Base-by-base conservation (phyloP, 306 rosid genomes). In the Glycyrrhiza uralensis region DNA sequence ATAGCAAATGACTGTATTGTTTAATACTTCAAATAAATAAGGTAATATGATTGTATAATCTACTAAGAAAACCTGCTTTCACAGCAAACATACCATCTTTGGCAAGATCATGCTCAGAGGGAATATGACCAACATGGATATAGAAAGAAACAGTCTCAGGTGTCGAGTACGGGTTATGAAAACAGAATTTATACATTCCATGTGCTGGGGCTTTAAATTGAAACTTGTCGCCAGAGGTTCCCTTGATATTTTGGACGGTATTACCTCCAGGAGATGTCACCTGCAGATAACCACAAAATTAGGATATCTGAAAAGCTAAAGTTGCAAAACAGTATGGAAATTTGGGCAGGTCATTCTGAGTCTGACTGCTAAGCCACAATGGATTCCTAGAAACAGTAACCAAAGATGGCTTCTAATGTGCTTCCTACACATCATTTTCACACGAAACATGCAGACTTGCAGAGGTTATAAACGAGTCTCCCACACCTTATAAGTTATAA, bases 91-190 rank as follows among this genome's bases (percentile, higher is more conserved):
- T 76, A 95, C 97, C 99, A 76, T 95, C 97, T 77, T 95, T 95
- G 56, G 99, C 99, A 55, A 89, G 89, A 59, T 95, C 87, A 38
- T 88, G 95, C 85, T 95, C 97, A 39, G 82, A 82, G 39, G 99
- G 99, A 79, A 95, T 95, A 79, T 95, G 99, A 58, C 99, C 97
- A 55, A 91, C 89, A 71, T 95, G 99, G 24, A 95, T 89, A 88
- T 95, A 84, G 87, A 95, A 95, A 60, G 99, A 95, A 81, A 95
- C 96, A 5, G 99, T 95, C 88, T 95, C 99, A 0, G 99, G 97
- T 26, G 97, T 89, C 0, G 99, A 89, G 87, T 91, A 80, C 4
- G 99, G 91, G 85, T 95, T 95, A 59, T 89, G 96, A 55, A 95
- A 95, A 77, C 99, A 95, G 69, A 95, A 95, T 75, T 88, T 95